Percentiles rank a stretch among this genome's conserved stretches.
Evolutionary conservation across 805 yeast species (phyloP).

Genomic region (Saccharomycopsis schoenii): DNA sequence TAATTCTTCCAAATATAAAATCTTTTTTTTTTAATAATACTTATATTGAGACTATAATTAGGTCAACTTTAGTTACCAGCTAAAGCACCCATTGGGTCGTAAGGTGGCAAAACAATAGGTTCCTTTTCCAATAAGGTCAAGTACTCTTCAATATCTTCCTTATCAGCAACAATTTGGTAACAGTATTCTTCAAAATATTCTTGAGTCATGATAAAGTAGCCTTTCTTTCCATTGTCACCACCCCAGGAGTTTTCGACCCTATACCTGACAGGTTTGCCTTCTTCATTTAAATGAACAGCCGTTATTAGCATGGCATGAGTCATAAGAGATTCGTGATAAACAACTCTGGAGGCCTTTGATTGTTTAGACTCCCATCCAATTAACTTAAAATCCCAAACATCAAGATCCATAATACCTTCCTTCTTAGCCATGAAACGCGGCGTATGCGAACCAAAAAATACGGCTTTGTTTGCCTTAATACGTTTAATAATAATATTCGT

Average conservation of each 20-base stretch:
- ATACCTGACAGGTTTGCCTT: constrained; percentile 54
- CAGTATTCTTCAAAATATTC: constrained; percentile 67
- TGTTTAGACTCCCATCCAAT: constrained; percentile 45
- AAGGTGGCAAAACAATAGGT: constrained; percentile 55
- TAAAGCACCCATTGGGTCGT: constrained; percentile 76
- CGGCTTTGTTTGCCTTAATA: constrained; percentile 64
- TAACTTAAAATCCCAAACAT: constrained; percentile 56
- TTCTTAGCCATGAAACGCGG: constrained; percentile 59
- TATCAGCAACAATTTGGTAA: constrained; percentile 58
- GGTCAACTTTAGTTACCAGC: constrained; percentile 28
- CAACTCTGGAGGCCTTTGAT: constrained; percentile 58
- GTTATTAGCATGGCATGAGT: constrained; percentile 87
- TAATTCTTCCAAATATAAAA: too few species aligned
- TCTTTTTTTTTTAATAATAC: too few species aligned
- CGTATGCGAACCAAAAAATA: constrained; percentile 85
- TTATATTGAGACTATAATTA: background rate
- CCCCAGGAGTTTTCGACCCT: constrained; percentile 78
- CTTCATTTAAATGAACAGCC: constrained; percentile 63
- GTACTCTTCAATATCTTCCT: constrained; percentile 36
- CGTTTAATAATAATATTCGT: constrained; percentile 55
- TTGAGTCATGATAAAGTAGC: constrained; percentile 63
- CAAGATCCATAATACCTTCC: constrained; percentile 64
- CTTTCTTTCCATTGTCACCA: constrained; percentile 53
- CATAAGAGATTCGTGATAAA: constrained; percentile 65
- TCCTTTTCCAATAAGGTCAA: constrained; percentile 34